Evolutionary conservation across 805 yeast species (phyloP).

Genomic region (Kluyveromyces nonfermentans): DNA sequence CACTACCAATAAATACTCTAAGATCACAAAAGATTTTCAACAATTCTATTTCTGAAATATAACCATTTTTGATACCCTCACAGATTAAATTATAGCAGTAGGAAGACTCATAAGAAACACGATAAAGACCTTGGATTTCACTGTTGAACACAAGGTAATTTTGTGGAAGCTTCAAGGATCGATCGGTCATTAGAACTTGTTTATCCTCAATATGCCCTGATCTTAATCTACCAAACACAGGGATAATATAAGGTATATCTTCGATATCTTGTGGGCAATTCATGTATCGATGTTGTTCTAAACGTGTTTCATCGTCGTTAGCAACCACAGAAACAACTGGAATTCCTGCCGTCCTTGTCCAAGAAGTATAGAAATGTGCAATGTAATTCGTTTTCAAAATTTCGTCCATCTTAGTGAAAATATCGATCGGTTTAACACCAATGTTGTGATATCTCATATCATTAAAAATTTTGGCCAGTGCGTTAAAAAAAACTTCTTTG

Average conservation of each 20-base stretch:
- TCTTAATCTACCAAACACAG: conserved; percentile 32
- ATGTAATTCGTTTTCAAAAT: conserved; percentile 19
- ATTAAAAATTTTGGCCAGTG: conserved; percentile 13
- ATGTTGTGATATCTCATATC: conserved; percentile 9
- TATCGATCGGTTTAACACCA: conserved; percentile 25
- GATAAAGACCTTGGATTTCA: conserved; percentile 34
- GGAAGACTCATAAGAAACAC: conserved; percentile 36
- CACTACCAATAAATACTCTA: conserved; percentile 24
- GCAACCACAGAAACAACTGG: conserved; percentile 40
- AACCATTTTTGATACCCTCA: conserved; percentile 11
- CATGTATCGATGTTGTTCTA: conserved; percentile 35
- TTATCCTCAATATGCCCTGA: conserved; percentile 13
- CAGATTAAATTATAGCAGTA: conserved; percentile 22
- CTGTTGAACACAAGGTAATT: conserved; percentile 16
- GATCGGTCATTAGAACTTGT: conserved; percentile 23
- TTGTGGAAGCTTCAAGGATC: conserved; percentile 15
- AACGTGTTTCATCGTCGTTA: conserved; percentile 20
- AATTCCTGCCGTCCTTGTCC: conserved; percentile 52
- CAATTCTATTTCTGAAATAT: conserved; percentile 21
- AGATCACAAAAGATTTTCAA: conserved; percentile 30
- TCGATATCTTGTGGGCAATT: conserved; percentile 32
- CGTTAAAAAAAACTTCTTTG: conserved; percentile 12
- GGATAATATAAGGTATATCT: conserved; percentile 54
- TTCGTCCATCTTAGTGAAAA: conserved; percentile 19
- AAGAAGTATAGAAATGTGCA: conserved; percentile 33